phyloP scores from a whole-genome alignment of 306 rosid species.

The Vigna trinervia region DNA sequence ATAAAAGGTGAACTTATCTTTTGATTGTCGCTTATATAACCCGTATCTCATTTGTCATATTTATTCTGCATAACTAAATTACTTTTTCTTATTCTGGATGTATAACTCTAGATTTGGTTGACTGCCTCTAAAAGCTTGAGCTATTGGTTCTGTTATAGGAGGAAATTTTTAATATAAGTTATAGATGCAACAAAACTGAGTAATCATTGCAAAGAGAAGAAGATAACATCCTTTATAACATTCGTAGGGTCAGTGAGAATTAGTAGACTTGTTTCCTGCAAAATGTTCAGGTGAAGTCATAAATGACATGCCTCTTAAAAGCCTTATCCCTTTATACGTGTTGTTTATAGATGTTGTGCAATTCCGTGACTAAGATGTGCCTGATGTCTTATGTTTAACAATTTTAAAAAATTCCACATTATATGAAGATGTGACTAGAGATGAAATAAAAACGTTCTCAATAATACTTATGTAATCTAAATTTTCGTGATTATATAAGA shows the following conservation, averaged over 20 bases:
- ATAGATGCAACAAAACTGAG: not conserved
- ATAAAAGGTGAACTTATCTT: constrained; percentile 55
- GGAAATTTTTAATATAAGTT: not conserved
- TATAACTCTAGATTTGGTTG: constrained; percentile 25
- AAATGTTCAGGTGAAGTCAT: constrained; percentile 10
- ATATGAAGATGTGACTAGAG: too few species aligned
- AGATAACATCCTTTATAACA: constrained; percentile 20
- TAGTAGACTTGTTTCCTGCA: constrained; percentile 6
- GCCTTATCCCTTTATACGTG: not conserved
- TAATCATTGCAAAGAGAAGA: constrained; percentile 25
- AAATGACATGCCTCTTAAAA: constrained; percentile 25
- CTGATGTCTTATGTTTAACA: not conserved
- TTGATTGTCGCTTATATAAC: not conserved
- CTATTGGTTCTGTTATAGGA: not conserved
- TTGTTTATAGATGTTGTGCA: constrained; percentile 21
- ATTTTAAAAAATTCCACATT: too few species aligned
- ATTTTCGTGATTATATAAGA: too few species aligned
- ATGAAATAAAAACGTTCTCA: too few species aligned
- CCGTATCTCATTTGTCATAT: constrained; percentile 10
- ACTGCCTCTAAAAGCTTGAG: constrained; percentile 2
- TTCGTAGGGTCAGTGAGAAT: constrained; percentile 19
- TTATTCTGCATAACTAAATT: constrained; percentile 11
- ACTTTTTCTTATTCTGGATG: constrained; percentile 18
- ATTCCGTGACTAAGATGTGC: not conserved
- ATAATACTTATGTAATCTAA: too few species aligned